Evolutionary conservation across 108 stramenopile genomes (phyloP).

Genomic region (Conticribra weissflogii): DNA sequence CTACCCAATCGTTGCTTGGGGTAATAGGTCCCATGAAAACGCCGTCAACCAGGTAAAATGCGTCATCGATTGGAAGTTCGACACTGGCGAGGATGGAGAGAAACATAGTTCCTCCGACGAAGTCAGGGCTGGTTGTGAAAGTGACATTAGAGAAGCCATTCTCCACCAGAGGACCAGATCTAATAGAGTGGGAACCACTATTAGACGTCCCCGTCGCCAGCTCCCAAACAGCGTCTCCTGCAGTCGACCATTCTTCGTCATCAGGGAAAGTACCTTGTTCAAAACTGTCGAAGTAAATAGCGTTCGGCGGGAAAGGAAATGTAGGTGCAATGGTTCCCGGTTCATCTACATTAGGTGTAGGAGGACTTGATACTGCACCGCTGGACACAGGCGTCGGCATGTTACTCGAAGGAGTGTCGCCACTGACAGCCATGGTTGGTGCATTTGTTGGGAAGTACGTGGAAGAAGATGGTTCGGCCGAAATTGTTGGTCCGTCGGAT

Average conservation of each 20-base stretch:
- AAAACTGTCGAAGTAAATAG: constrained; percentile 1
- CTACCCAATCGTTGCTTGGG: not conserved
- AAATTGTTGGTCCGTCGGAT: not conserved
- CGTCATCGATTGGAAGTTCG: constrained; percentile 16
- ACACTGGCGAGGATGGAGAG: constrained; percentile 3
- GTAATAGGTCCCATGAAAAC: not conserved
- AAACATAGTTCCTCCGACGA: not conserved
- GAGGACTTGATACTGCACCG: not conserved
- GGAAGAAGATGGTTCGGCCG: not conserved
- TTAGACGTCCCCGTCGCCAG: not conserved
- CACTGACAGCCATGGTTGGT: not conserved
- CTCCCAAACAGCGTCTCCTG: not conserved
- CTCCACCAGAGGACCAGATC: not conserved
- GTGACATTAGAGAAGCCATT: constrained; percentile 1
- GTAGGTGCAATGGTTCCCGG: not conserved
- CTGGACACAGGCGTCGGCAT: not conserved
- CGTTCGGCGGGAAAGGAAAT: not conserved
- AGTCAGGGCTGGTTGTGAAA: constrained; percentile 9
- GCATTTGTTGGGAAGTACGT: not conserved
- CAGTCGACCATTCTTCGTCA: not conserved
- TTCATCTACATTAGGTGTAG: not conserved
- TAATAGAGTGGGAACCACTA: not conserved
- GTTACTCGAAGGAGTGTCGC: not conserved
- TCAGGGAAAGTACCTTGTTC: constrained; percentile 2
- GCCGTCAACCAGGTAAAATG: constrained; percentile 9